phyloP scores from a whole-genome alignment of 495 filamentous ascomycete species.

The Xylaria telfairii region DNA sequence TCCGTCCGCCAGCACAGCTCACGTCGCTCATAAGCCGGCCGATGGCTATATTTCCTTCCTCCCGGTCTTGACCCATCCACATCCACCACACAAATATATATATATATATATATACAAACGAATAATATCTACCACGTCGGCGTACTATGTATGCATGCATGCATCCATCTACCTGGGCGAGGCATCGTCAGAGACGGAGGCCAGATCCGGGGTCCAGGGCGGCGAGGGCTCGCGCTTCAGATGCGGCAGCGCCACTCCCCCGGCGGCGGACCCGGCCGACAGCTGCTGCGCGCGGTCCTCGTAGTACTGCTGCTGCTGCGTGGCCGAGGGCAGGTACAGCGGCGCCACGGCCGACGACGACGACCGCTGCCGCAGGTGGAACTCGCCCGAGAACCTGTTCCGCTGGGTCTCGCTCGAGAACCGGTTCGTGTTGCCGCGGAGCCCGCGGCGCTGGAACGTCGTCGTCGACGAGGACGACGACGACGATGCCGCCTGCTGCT shows the following conservation, averaged over 20 bases:
- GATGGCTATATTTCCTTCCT: background rate
- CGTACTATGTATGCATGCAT: background rate
- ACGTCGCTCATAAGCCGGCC: background rate
- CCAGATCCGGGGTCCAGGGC: constrained; percentile 20
- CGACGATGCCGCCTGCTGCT: background rate
- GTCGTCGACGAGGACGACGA: background rate
- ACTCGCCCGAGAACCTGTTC: constrained; percentile 22
- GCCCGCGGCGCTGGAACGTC: constrained; percentile 17
- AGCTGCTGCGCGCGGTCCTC: background rate
- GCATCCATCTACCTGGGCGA: constrained; percentile 1
- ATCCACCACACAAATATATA: background rate
- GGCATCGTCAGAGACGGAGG: constrained; percentile 17
- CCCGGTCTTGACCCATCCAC: background rate
- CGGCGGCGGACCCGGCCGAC: background rate
- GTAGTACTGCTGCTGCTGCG: constrained; percentile 1
- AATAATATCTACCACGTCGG: background rate
- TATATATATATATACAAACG: background rate
- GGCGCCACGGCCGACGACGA: constrained; percentile 21
- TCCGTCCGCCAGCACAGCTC: background rate
- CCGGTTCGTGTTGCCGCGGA: constrained; percentile 11
- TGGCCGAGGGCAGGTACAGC: constrained; percentile 22
- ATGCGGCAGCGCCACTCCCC: background rate
- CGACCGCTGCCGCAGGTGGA: constrained; percentile 25
- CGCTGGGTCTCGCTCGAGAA: constrained; percentile 25
- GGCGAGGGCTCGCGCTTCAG: constrained; percentile 21